A percentile compares a stretch with the other conserved stretches of the same genome.
These are phyloP conservation scores for Daedalea quercina DNA, from an alignment of 768 basidiomycete species.

Conservation along the genomic window DNA sequence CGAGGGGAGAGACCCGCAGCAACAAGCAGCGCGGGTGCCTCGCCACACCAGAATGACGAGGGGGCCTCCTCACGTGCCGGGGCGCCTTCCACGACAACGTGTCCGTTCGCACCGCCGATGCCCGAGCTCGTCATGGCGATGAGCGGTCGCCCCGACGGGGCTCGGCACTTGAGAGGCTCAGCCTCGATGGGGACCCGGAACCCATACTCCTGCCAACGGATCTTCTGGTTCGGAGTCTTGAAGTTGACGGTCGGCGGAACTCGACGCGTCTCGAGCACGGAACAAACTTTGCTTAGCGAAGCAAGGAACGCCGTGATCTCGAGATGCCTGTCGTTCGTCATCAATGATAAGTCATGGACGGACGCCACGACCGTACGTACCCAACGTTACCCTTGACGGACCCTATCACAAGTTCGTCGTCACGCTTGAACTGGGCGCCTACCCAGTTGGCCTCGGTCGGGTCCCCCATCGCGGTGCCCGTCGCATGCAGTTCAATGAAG, in stretches of 20 bases:
- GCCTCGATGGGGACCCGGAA: slow-evolving; percentile 28
- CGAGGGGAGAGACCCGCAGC: slow-evolving; percentile 10
- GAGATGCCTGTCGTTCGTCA: slow-evolving; percentile 24
- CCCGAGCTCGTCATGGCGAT: slow-evolving; percentile 38
- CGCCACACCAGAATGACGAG: slow-evolving; percentile 2
- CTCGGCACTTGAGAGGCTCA: slow-evolving; percentile 19
- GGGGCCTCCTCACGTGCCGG: slow-evolving; percentile 7
- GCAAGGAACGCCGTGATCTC: slow-evolving; percentile 39
- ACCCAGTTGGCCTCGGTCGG: slow-evolving; percentile 46
- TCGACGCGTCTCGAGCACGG: slow-evolving; percentile 28
- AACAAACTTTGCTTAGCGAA: slow-evolving; percentile 36
- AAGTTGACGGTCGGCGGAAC: slow-evolving; percentile 38
- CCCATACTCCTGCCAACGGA: slow-evolving; percentile 32
- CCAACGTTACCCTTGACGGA: slow-evolving; percentile 44
- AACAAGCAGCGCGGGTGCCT: slow-evolving; percentile 1
- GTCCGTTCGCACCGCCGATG: slow-evolving; percentile 39
- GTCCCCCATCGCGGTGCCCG: slow-evolving; percentile 43
- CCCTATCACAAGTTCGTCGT: slow-evolving; percentile 30
- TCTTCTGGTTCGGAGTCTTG: slow-evolving; percentile 27
- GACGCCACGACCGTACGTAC: slow-evolving; percentile 20
- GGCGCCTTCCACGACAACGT: slow-evolving; percentile 32
- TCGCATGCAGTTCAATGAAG: slow-evolving; percentile 44
- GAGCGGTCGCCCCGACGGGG: slow-evolving; percentile 21
- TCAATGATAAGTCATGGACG: neutral
- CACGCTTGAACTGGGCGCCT: slow-evolving; percentile 28